Evolutionary conservation across 768 basidiomycete genomes (phyloP), one percentile per base, ranked within the genome.

Genomic region (Tulasnella sp.): DNA sequence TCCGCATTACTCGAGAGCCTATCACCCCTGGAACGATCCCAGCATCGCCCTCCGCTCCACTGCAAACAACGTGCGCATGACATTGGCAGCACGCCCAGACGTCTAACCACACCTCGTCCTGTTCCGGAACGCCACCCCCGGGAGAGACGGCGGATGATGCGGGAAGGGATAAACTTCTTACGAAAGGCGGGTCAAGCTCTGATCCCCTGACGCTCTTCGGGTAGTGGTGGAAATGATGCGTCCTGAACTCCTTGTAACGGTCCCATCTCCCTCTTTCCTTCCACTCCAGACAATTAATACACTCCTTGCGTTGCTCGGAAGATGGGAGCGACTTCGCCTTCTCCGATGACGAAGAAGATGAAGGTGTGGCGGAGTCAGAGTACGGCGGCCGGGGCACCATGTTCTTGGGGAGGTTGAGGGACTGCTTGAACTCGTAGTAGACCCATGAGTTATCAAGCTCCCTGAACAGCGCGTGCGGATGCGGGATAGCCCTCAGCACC

Each of bases 21-120:
- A 92, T 75, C 44, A 91, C 82, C 3, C 86, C 88, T 38, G 87
- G 80, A 49, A 90, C 82, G 53, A 84, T 73, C 15, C 78, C 76
- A 23, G 85, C 87, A 3, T 27, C 24, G n/a, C n/a, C 47, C 47
- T 38, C n/a, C 7, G 21, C 27, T 26, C 48, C 48, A 1, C 61
- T 66, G 24, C 80, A 83, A 41, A 88, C 75, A 64, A 84, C 81
- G 67, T 84, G 86, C 63, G 85, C 71, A 23, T 82, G 83, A 69
- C 89, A 92, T 67, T 89, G 88, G 67, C 89, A 91, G 69, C 89
- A 92, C 47, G 89, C 74, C 67, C 86, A 91, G 27, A 90, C 75
- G 69, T 91, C 87, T 43, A 91, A 72, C 27, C 86, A 69, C 61
- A 67, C 70, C 50, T 73, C 73, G 24, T 76, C 73, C 17, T 72